A percentile compares a stretch with the other conserved stretches of the same genome.
phyloP scores from a whole-genome alignment of 345 rosid species.

The Pistacia vera region DNA sequence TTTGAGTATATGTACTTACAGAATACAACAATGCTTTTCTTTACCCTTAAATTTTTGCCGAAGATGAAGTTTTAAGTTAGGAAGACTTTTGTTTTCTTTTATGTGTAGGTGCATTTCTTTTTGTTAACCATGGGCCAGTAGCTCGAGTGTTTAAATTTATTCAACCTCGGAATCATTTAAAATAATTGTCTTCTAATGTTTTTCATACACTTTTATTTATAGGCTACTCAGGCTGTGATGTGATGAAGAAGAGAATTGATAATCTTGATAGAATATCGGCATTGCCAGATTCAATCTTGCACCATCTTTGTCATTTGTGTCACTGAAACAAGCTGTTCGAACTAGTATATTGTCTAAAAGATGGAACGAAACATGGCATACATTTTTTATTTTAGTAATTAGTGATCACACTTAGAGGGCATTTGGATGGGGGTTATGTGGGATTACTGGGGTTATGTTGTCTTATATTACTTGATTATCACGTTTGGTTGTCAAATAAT shows the following conservation, averaged over 20 bases:
- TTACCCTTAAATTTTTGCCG: background rate
- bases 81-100: background rate
- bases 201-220: background rate
- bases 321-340: background rate
- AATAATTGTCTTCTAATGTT: background rate
- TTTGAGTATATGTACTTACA: too few relatives aligned
- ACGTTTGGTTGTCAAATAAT: too few relatives aligned
- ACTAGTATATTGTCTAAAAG: background rate
- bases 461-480: too few relatives aligned
- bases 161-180: background rate
- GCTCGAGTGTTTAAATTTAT: background rate
- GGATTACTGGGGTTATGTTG: too few relatives aligned
- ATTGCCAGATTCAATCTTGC: conserved; percentile 10
- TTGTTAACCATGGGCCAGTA: too few relatives aligned
- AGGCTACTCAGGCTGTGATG: background rate
- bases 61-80: background rate
- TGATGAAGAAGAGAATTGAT: background rate
- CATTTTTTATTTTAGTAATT: background rate
- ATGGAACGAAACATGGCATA: conserved; percentile 8
- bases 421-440: too few relatives aligned
- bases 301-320: background rate
- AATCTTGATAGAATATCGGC: background rate
- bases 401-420: too few relatives aligned
- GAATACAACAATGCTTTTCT: background rate
- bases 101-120: background rate